Conservation (phyloP, 352 stramenopile species). For the Halophytophthora polymorphica region DNA sequence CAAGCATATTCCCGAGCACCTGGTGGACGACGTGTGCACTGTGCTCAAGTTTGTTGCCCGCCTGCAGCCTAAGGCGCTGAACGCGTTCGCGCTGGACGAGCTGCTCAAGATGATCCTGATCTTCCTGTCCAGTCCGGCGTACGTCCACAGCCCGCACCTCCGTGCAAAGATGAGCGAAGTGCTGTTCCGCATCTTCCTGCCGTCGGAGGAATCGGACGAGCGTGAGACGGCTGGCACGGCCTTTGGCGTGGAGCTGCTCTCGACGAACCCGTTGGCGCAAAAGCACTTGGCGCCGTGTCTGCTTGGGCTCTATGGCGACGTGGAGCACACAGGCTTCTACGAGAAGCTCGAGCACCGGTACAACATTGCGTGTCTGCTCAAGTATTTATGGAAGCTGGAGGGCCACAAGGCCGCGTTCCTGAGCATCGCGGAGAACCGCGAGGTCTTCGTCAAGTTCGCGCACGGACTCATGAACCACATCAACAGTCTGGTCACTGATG, state of each 20-base stretch:
- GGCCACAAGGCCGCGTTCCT: conserved; percentile 95
- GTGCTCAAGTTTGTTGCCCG: conserved; percentile 91
- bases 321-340: conserved; percentile 98
- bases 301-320: conserved; percentile 97
- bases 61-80: conserved; percentile 81
- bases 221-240: conserved; percentile 56
- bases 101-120: conserved; percentile 90
- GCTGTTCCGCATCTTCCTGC: conserved; percentile 96
- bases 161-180: conserved; percentile 96
- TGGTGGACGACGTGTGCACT: conserved; percentile 94
- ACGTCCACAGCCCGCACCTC: conserved; percentile 90
- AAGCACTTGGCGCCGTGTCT: conserved; percentile 93
- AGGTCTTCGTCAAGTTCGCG: conserved; percentile 97
- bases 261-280: conserved; percentile 64
- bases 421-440: conserved; percentile 89
- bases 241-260: conserved; percentile 61
- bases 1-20: conserved; percentile 90
- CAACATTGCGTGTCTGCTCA: conserved; percentile 96
- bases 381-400: conserved; percentile 95
- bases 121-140: conserved; percentile 86
- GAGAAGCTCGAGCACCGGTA: conserved; percentile 96
- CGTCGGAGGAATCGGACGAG: conserved; percentile 76
- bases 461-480: conserved; percentile 99
- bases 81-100: conserved; percentile 81
- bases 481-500: conserved; percentile 94